Evolutionary conservation across 768 basidiomycete genomes (phyloP).

Genomic region (Pisolithus microcarpus): DNA sequence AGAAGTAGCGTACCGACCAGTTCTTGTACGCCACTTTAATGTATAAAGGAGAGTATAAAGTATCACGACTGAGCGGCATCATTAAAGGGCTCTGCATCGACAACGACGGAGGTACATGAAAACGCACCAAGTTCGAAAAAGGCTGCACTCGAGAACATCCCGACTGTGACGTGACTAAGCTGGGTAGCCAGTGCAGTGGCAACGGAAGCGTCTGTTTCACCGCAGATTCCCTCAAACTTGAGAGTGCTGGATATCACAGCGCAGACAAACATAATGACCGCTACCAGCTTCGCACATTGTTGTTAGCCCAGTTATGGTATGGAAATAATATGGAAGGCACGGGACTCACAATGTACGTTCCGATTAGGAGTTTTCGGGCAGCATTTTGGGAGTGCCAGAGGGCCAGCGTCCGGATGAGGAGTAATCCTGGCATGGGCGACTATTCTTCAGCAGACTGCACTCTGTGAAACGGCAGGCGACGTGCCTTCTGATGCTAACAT

Average conservation of each 20-base stretch:
- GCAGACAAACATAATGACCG: conserved; percentile 5
- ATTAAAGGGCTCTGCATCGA: neutral
- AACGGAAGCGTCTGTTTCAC: neutral
- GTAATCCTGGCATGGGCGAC: conserved; percentile 1
- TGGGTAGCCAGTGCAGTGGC: conserved; percentile 1
- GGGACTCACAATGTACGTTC: conserved; percentile 4
- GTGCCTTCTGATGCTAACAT: conserved; percentile 8
- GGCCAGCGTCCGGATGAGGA: conserved; percentile 10
- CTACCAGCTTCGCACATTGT: conserved; percentile 1
- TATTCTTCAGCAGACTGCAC: neutral
- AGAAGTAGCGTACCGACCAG: neutral
- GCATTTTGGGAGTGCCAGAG: conserved; percentile 1
- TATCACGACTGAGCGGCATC: conserved; percentile 1
- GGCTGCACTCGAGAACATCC: conserved; percentile 6
- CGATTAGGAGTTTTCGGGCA: neutral
- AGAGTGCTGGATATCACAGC: conserved; percentile 2
- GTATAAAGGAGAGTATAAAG: conserved; percentile 1
- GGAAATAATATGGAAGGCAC: neutral
- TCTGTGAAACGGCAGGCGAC: neutral
- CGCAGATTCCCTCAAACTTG: conserved; percentile 3
- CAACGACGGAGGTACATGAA: neutral
- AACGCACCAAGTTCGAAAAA: conserved; percentile 8
- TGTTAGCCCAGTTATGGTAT: neutral
- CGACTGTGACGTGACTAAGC: conserved; percentile 5
- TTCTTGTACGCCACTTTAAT: neutral